These are phyloP conservation scores for Cercospora nicotianae DNA, from an alignment of 2,329 filamentous ascomycete species.

Conservation along the genomic window DNA sequence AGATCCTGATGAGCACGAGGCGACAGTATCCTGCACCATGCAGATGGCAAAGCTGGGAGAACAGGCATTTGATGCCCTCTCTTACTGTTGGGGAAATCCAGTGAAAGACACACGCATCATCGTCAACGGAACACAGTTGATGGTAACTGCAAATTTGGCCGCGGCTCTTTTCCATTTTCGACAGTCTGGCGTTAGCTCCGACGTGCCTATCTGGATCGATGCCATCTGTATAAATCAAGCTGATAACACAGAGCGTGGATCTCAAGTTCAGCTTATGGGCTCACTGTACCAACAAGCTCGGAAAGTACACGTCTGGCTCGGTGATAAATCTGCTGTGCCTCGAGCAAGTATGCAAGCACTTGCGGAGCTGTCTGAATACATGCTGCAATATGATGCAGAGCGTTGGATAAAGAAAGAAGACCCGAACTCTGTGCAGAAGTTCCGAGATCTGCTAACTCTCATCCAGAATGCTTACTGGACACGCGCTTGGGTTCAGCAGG, in stretches of 20 bases:
- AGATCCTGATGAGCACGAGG: background rate
- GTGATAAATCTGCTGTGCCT: background rate
- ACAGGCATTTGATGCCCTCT: slow-evolving; percentile 3
- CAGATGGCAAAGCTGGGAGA: background rate
- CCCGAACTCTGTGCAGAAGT: too few relatives aligned
- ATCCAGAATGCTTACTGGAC: background rate
- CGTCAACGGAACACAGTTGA: background rate
- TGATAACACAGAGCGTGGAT: background rate
- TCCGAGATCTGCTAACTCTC: too few relatives aligned
- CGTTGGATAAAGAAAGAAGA: too few relatives aligned
- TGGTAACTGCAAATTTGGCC: background rate
- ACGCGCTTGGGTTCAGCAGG: background rate
- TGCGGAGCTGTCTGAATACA: too few relatives aligned
- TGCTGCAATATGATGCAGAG: too few relatives aligned
- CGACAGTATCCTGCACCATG: background rate
- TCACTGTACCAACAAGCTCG: background rate
- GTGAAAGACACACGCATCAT: background rate
- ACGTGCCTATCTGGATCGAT: background rate
- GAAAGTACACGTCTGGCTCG: background rate
- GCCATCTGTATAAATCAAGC: background rate
- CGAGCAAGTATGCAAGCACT: background rate
- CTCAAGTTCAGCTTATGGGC: background rate
- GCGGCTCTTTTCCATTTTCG: background rate
- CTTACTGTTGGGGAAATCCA: slow-evolving; percentile 7
- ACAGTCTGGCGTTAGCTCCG: background rate